Base-by-base conservation (phyloP, 345 rosid species). In the Alliaria petiolata region DNA sequence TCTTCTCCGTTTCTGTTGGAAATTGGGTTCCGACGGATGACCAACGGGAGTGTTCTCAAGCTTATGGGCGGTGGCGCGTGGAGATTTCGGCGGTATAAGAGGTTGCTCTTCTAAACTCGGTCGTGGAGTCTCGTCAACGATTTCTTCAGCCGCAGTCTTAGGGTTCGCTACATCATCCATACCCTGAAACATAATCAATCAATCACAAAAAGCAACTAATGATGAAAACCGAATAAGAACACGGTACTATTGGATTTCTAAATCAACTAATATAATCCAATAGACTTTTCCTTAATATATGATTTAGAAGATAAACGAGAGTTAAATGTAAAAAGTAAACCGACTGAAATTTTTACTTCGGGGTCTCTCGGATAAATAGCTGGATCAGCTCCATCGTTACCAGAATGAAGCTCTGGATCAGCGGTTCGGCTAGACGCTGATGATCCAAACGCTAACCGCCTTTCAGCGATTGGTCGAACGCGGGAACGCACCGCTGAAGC, bases 1-100 rank as follows among this genome's bases (percentile, higher is more conserved):
- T 47, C 25, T 20, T 35, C 44, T 34, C 15, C 86, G 85, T 66
- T 71, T 87, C 62, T 87, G 97, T 62, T 81, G 90, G 34, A 61
- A 1, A 15, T 51, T 62, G 15, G 90, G 85, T 5, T 84, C 86
- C 2, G 79, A 55, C 0, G 88, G 89, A 7, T 73, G 77, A 46
- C 77, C 69, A 4, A 86, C 85, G 3, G 79, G 82, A 15, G 60
- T 40, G 67, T 69, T 78, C 67, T 83, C 83, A 0, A 85, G 82
- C 71, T 82, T 86, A 1, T 74, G 58, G 13, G 81, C 79, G 60
- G 84, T 31, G 13, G 63, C 64, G 20, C 64, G 67, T 2, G 82
- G 89, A n/a, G 80, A 72, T 45, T 81, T 84, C 0, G 88, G 84
- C n/a, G 71, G 77, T 31, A 49, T 36, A 7, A 82, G 65, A 1